Base-by-base conservation (phyloP, 2,329 filamentous ascomycete genomes). In the Acrocalymma vagum region DNA sequence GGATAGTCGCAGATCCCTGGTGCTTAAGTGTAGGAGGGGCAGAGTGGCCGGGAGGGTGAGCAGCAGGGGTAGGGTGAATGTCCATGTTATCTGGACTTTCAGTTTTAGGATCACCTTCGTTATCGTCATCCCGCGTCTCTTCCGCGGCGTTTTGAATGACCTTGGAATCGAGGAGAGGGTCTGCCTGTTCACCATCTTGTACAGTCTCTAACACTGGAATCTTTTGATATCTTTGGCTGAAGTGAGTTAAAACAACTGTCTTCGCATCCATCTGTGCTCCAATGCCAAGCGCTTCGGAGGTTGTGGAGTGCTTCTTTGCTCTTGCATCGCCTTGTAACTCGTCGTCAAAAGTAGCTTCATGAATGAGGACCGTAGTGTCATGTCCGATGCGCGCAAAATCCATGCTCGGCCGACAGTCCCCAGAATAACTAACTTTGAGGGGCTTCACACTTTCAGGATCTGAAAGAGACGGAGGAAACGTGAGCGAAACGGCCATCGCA, bases 311-410 rank as follows among this genome's bases (percentile, higher is more conserved):
- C 63, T 87, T 91, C 81, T 99, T 99, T 35, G 87, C 88, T 18
- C 80, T 65, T 4, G 94, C 94, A 60, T 96, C 92, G 11, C 79
- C 82, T 25, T 71, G 59, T 56, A 96, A 81, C 58, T 94, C 89
- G 63, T 96, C 90, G 55, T 94, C 90, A 63, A 99, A 97, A 0
- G 94, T 99, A 48, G 91, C 92, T 78, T 99, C 94, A 74, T 99
- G 94, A 40, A 99, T 83, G 5, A 96, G 82, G 6, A 99, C 79
- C 10, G 93, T 95, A 2, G 87, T 85, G 48, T 84, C 85, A 29
- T 75, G 73, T 29, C 89, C 95, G 34, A 93, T 87, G 9, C 70
- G 55, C 0, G 84, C 82, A 62, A 99, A 96, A 0, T 72, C 63
- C 3, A 72, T 59, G 0, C 55, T 59, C 3, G 94, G 94, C 6